Percentiles rank a stretch among this genome's conserved stretches.
Evolutionary conservation across 352 stramenopile genomes (phyloP).

Genomic region (Globisporangium solare): DNA sequence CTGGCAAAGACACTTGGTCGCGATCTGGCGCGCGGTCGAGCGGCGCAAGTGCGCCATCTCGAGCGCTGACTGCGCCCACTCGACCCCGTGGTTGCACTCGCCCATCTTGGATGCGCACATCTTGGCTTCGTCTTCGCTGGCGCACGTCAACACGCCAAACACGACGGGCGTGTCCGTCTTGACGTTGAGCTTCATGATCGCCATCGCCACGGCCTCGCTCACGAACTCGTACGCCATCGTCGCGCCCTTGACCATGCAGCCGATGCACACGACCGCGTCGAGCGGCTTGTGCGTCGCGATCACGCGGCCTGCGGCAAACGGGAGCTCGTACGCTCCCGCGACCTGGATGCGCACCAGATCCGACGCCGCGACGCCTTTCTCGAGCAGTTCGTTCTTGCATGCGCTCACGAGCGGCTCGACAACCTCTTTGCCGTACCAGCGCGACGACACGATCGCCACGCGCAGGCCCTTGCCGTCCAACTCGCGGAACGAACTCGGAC

Average conservation of each 20-base stretch:
- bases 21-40: slow-evolving; percentile 21
- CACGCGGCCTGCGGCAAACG: slow-evolving; percentile 84
- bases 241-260: slow-evolving; percentile 92
- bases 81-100: slow-evolving; percentile 44
- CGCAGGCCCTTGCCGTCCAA: slow-evolving; percentile 24
- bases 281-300: slow-evolving; percentile 74
- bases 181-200: slow-evolving; percentile 95
- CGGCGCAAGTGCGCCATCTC: slow-evolving; percentile 90
- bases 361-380: slow-evolving; percentile 43
- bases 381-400: slow-evolving; percentile 51
- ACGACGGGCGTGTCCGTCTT: slow-evolving; percentile 82
- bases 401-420: slow-evolving; percentile 36
- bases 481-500: not conserved
- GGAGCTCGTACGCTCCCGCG: slow-evolving; percentile 94
- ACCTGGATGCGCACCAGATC: slow-evolving; percentile 70
- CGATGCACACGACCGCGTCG: slow-evolving; percentile 94
- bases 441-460: slow-evolving; percentile 54
- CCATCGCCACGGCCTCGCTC: slow-evolving; percentile 89
- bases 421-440: slow-evolving; percentile 57
- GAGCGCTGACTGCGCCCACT: slow-evolving; percentile 61
- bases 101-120: slow-evolving; percentile 40
- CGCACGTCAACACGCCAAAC: slow-evolving; percentile 91
- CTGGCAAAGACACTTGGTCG: slow-evolving; percentile 21
- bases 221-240: slow-evolving; percentile 99
- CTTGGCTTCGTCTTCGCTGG: slow-evolving; percentile 90